Evolutionary conservation across 257 asterid species (phyloP).

Genomic region (Lithospermum erythrorhizon): DNA sequence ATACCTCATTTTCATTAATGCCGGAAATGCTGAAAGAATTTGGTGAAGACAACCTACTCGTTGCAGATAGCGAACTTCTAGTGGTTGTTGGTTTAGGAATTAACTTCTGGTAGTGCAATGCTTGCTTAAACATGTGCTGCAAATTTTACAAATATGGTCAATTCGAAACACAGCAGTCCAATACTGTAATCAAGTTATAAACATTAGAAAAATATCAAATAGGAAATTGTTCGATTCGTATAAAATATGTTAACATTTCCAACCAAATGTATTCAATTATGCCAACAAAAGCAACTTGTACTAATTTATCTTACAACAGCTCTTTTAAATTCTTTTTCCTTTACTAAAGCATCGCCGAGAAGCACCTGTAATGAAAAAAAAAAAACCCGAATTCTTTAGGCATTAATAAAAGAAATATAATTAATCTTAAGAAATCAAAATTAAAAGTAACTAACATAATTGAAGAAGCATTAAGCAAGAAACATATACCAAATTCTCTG

Average conservation of each 20-base stretch:
- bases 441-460: constrained; percentile 1
- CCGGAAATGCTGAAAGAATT: constrained; percentile 50
- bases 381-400: constrained; percentile 5
- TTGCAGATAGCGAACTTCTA: constrained; percentile 52
- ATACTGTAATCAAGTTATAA: not conserved
- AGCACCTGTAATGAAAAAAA: constrained; percentile 41
- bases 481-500: constrained; percentile 66
- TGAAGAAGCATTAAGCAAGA: constrained; percentile 4
- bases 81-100: constrained; percentile 49
- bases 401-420: constrained; percentile 8
- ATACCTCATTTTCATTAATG: constrained; percentile 86
- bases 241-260: not conserved
- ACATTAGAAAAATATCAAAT: not conserved
- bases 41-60: constrained; percentile 72
- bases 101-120: constrained; percentile 60
- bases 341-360: constrained; percentile 67
- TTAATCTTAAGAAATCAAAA: constrained; percentile 1
- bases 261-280: not conserved
- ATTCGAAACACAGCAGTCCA: constrained; percentile 3
- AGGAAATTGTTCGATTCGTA: not conserved
- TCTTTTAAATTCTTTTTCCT: constrained; percentile 66
- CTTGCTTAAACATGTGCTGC: constrained; percentile 80
- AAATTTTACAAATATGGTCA: constrained; percentile 5
- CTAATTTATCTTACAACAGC: constrained; percentile 65
- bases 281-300: no score